Conservation (phyloP, 106 monocot species). For the Dactylorhiza incarnata region DNA sequence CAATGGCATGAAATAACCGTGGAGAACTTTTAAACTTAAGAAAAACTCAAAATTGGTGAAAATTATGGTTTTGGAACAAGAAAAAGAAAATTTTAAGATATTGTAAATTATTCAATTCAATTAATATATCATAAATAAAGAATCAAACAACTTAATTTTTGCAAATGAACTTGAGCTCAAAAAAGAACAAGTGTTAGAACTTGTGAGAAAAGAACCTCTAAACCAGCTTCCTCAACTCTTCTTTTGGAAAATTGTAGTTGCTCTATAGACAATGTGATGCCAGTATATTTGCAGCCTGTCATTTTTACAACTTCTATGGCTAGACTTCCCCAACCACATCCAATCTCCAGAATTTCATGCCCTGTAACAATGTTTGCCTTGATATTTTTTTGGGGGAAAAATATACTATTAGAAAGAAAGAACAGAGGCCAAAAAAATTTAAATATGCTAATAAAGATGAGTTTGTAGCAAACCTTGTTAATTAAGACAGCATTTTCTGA, state of each 20-base stretch:
- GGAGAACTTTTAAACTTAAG: neutral
- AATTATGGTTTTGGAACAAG: neutral
- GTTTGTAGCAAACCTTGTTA: slow-evolving; percentile 49
- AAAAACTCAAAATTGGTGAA: neutral
- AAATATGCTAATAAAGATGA: neutral
- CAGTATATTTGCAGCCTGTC: slow-evolving; percentile 91
- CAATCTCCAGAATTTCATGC: slow-evolving; percentile 95
- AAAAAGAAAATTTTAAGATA: neutral
- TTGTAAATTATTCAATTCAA: neutral
- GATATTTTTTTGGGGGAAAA: slow-evolving; percentile 1
- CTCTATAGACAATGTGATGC: slow-evolving; percentile 83
- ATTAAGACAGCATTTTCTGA: slow-evolving; percentile 66
- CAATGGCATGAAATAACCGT: no score
- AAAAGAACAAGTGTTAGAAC: neutral
- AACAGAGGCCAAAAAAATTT: neutral
- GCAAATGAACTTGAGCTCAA: neutral
- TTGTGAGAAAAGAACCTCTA: slow-evolving; percentile 42
- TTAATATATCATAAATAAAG: neutral
- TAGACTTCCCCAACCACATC: slow-evolving; percentile 79
- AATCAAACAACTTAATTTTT: neutral
- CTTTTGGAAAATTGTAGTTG: slow-evolving; percentile 61
- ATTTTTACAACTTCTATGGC: slow-evolving; percentile 73
- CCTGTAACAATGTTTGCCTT: slow-evolving; percentile 61
- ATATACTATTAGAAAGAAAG: neutral
- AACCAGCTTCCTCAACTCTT: slow-evolving; percentile 68